Evolutionary conservation across 1,284 basidiomycete species (phyloP), one percentile per base, ranked within the genome.

Genomic region (Austroboletus niveus): DNA sequence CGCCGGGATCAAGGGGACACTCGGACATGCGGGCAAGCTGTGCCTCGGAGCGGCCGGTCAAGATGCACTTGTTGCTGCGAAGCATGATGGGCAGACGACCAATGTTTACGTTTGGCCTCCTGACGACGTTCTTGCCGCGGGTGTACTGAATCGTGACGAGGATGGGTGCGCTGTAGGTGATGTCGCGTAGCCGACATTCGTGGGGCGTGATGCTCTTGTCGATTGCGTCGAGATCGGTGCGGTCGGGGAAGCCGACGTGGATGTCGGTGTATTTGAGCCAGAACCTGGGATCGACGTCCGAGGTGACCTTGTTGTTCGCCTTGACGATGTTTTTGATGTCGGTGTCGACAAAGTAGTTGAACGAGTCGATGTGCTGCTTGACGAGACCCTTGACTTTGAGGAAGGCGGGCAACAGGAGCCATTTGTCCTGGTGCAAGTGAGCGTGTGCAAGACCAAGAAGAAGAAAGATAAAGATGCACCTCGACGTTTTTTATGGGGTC

Each of bases 281-380:
- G 73, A 98, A 98, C 44, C 90, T 85, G 9, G 96, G 97, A 71
- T 99, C 95, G 59, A 98, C 93, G 62, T 99, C 97, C 5, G 95
- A 98, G 5, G 90, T 92, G 64, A 97, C 87, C 64, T 92, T 92
- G 71, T 85, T 87, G 69, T 98, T 98, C 12, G 94, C 94, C 57
- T 87, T 88, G 48, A 98, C 85, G 63, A 99, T 98, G 62, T 96
- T 96, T 70, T 95, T 96, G 67, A 98, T 90, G 67, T 98, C 95
- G 36, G 92, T 88, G 65, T 99, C 92, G 63, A 99, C 93, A 69
- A 99, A 99, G 72, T 98, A 97, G 75, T 99, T 99, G 85, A 97
- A 99, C 9, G 95, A 98, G 72, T 99, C 98, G 62, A 99, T 93
- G 68, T 99, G 97, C 70, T 99, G 97, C 75, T 99, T 99, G 56